phyloP scores from a whole-genome alignment of 179 eudicot genomes.

The Heliamphora pulchella region DNA sequence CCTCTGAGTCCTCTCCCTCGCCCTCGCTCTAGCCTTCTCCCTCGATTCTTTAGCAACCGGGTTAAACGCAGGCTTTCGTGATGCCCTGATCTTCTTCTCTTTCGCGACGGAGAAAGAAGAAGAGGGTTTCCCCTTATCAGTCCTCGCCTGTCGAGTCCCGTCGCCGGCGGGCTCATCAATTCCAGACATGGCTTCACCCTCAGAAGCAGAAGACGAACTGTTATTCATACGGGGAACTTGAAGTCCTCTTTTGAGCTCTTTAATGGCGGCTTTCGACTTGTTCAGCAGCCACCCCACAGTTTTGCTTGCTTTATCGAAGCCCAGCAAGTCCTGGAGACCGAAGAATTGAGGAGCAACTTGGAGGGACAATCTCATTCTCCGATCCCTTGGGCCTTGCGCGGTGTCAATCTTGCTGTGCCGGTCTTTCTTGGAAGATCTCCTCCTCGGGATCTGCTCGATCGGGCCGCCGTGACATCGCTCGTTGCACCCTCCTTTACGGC shows the following conservation, averaged over 20 bases:
- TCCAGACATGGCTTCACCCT: conserved; percentile 21
- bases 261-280: conserved; percentile 26
- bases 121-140: neutral
- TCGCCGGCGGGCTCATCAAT: neutral
- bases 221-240: neutral
- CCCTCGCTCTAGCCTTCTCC: conserved; percentile 36
- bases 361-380: conserved; percentile 42
- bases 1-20: conserved; percentile 43
- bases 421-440: conserved; percentile 30
- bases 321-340: conserved; percentile 37
- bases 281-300: conserved; percentile 38
- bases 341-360: conserved; percentile 35
- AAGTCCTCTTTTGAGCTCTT: conserved; percentile 15
- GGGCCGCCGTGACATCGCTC: neutral
- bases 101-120: neutral
- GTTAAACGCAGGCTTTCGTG: conserved; percentile 20
- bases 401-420: conserved; percentile 52
- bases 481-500: neutral
- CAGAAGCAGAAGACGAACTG: conserved; percentile 18
- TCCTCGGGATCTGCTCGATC: neutral
- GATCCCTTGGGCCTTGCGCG: conserved; percentile 36
- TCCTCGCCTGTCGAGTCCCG: neutral
- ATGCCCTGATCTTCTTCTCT: conserved; percentile 15
- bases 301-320: conserved; percentile 37
- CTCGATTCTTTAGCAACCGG: conserved; percentile 34